phyloP scores from a whole-genome alignment of 345 rosid genomes.

The Syzygium grande region DNA sequence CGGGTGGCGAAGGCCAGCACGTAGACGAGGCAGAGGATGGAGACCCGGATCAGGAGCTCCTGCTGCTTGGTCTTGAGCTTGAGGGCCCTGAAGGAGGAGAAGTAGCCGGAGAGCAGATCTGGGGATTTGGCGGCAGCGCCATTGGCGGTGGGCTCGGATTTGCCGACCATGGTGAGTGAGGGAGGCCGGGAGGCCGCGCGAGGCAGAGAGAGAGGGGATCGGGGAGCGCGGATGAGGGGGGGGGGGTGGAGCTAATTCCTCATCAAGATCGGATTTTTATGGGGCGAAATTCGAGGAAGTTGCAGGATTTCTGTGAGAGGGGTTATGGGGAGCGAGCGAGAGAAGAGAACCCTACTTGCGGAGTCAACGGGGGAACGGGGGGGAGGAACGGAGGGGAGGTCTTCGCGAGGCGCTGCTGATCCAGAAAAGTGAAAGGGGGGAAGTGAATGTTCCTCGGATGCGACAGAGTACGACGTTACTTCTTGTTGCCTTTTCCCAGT shows the following conservation, averaged over 20 bases:
- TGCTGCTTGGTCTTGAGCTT: slow-evolving; percentile 87
- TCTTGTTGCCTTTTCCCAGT: background rate
- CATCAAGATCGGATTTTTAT: background rate
- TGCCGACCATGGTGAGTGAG: background rate
- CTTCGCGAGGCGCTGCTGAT: background rate
- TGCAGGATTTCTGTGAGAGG: background rate
- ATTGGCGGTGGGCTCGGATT: slow-evolving; percentile 5
- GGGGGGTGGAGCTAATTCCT: background rate
- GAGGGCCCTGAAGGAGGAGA: slow-evolving; percentile 42
- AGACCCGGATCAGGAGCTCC: slow-evolving; percentile 81
- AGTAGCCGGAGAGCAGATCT: slow-evolving; percentile 32
- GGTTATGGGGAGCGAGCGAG: background rate
- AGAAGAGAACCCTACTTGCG: background rate
- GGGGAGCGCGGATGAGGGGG: background rate
- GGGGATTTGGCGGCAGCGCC: slow-evolving; percentile 7
- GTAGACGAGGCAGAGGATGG: slow-evolving; percentile 81
- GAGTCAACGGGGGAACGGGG: background rate
- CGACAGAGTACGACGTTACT: background rate
- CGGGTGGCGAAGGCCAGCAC: slow-evolving; percentile 81
- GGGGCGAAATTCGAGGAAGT: background rate
- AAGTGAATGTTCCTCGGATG: background rate
- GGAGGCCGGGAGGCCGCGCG: background rate
- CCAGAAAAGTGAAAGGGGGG: background rate
- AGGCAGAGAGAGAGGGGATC: background rate
- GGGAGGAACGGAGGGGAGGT: background rate